Evolutionary conservation across 1,139 yeast species (phyloP).

Genomic region (Yamadazyma spencermartinsiae): DNA sequence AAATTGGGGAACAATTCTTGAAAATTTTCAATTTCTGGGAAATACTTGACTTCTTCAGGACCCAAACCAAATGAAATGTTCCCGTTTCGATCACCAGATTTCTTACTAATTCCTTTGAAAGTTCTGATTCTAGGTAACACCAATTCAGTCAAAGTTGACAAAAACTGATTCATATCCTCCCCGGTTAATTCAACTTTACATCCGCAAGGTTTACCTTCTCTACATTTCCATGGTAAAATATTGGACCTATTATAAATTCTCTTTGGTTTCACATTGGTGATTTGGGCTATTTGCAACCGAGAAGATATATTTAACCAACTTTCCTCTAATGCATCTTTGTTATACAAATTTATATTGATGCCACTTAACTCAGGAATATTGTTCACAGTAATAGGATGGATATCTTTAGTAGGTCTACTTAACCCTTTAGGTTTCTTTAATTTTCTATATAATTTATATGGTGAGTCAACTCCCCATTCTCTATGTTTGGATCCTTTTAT

Average conservation of each 20-base stretch:
- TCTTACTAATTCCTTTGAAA: conserved; percentile 72
- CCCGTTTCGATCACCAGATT: conserved; percentile 83
- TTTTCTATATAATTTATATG: conserved; percentile 85
- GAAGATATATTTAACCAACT: conserved; percentile 78
- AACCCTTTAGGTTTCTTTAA: conserved; percentile 65
- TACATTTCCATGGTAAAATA: conserved; percentile 82
- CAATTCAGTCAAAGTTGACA: conserved; percentile 83
- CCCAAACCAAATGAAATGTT: conserved; percentile 83
- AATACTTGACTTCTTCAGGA: conserved; percentile 72
- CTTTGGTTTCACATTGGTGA: conserved; percentile 85
- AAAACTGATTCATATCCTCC: conserved; percentile 80
- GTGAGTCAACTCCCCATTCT: conserved; percentile 86
- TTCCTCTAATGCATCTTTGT: conserved; percentile 70
- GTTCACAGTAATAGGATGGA: conserved; percentile 60
- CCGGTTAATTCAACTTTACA: conserved; percentile 81
- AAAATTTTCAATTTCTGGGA: conserved; percentile 92
- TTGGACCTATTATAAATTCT: conserved; percentile 74
- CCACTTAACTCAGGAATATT: conserved; percentile 73
- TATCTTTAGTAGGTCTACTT: conserved; percentile 68
- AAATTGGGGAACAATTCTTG: conserved; percentile 89
- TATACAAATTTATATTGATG: conserved; percentile 74
- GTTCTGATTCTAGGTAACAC: conserved; percentile 93
- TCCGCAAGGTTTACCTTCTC: conserved; percentile 91
- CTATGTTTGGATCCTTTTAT: conserved; percentile 72
- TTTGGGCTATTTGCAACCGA: conserved; percentile 81